These are phyloP conservation scores for Hyaloscypha hepaticicola DNA, from an alignment of 495 filamentous ascomycete species.

Conservation along the genomic window DNA sequence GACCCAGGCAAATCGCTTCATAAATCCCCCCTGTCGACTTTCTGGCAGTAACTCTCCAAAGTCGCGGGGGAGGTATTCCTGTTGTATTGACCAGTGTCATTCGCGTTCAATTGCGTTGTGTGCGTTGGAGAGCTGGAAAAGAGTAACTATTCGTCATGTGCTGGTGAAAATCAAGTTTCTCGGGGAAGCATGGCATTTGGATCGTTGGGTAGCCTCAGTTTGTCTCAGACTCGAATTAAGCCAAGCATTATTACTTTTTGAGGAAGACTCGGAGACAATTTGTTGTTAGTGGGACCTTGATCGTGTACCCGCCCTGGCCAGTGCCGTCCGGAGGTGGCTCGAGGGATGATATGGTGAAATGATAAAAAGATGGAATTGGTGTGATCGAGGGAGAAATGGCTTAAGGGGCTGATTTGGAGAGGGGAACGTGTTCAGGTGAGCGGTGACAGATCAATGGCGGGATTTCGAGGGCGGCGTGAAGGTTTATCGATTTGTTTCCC, in stretches of 20 bases:
- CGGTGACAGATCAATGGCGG: neutral
- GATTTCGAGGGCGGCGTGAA: neutral
- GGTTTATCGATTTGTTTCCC: constrained; percentile 5
- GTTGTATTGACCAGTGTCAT: constrained; percentile 13
- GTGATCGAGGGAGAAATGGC: neutral
- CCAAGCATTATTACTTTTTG: neutral
- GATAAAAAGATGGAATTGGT: neutral
- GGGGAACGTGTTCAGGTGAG: neutral
- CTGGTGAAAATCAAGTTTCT: neutral
- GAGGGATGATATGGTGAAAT: neutral
- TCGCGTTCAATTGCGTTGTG: constrained; percentile 2
- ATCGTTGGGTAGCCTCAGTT: neutral
- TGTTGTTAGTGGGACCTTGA: neutral
- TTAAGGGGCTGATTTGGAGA: neutral
- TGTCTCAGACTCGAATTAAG: neutral
- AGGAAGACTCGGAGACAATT: neutral
- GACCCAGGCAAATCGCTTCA: constrained; percentile 26
- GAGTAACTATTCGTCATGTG: neutral
- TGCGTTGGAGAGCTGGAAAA: neutral
- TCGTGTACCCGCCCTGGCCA: neutral
- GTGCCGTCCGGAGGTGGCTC: neutral
- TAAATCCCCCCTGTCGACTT: constrained; percentile 15
- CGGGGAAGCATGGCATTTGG: neutral
- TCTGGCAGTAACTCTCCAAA: constrained; percentile 6
- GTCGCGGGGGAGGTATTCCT: neutral